These are phyloP conservation scores for Coprinopsis marcescibilis DNA, from an alignment of 768 basidiomycete genomes.

Conservation along the genomic window DNA sequence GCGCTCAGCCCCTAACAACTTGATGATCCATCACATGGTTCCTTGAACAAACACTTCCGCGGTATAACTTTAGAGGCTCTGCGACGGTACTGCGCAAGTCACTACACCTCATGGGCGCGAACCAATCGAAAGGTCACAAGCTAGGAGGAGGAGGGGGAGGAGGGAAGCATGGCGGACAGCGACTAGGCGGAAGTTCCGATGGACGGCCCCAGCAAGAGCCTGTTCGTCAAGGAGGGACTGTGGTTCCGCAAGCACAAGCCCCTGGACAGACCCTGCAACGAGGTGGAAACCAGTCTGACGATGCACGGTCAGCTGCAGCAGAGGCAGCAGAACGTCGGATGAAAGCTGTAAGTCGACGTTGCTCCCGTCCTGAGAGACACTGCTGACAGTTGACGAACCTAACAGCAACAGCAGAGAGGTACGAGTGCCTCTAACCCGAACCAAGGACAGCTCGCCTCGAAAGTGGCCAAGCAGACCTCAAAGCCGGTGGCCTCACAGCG, in stretches of 20 bases:
- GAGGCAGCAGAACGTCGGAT: constrained; percentile 58
- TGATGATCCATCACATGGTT: constrained; percentile 1
- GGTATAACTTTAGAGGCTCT: too few relatives aligned
- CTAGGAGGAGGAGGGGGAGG: neutral
- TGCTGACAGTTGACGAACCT: constrained; percentile 17
- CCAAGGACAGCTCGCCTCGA: constrained; percentile 39
- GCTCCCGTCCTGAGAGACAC: constrained; percentile 12
- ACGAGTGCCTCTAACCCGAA: constrained; percentile 41
- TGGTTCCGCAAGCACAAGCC: too few relatives aligned
- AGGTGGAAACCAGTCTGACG: too few relatives aligned
- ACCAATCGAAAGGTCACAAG: constrained; percentile 1
- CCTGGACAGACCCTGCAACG: too few relatives aligned
- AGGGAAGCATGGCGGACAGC: neutral
- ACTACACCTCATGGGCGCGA: neutral
- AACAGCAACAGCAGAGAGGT: constrained; percentile 40
- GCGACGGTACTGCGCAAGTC: too few relatives aligned
- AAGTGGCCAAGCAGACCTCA: constrained; percentile 33
- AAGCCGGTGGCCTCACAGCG: constrained; percentile 27
- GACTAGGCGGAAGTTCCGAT: too few relatives aligned
- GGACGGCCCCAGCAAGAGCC: too few relatives aligned
- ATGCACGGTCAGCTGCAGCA: constrained; percentile 52
- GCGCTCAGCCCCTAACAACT: too few relatives aligned
- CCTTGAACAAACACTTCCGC: neutral
- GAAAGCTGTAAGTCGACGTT: constrained; percentile 41
- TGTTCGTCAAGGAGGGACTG: too few relatives aligned